These are phyloP conservation scores for Metschnikowia picachoensis DNA, from an alignment of 805 yeast genomes.

Conservation along the genomic window DNA sequence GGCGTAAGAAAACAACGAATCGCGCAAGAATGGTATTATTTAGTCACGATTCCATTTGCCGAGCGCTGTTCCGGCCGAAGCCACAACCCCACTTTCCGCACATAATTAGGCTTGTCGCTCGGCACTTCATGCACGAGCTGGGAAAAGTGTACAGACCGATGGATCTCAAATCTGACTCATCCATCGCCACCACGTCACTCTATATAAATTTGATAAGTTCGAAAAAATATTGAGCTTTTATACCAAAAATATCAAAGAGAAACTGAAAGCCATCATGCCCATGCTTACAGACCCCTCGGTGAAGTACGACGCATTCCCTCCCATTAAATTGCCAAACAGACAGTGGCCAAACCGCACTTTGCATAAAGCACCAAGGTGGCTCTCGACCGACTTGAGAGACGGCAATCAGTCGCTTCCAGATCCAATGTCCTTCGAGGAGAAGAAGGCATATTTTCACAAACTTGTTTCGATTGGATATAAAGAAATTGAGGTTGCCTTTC, in stretches of 20 bases:
- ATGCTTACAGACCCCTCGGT: constrained; percentile 54
- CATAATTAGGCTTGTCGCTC: constrained; percentile 1
- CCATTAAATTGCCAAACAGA: constrained; percentile 55
- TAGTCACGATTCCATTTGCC: neutral
- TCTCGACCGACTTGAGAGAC: constrained; percentile 78
- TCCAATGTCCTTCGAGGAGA: constrained; percentile 81
- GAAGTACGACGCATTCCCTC: constrained; percentile 57
- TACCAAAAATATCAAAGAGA: neutral
- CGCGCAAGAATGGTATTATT: no score
- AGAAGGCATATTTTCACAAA: constrained; percentile 64
- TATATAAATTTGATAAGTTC: no score
- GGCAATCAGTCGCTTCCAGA: constrained; percentile 85
- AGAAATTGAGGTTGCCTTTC: constrained; percentile 81
- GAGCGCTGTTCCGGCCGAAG: constrained; percentile 1
- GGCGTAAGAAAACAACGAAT: no score
- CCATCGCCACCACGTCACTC: neutral
- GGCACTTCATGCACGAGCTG: neutral
- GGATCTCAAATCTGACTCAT: constrained; percentile 3
- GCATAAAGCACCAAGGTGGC: constrained; percentile 71
- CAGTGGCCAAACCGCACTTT: constrained; percentile 66
- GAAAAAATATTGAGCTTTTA: neutral
- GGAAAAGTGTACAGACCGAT: constrained; percentile 4
- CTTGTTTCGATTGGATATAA: constrained; percentile 72
- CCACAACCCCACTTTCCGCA: constrained; percentile 5
- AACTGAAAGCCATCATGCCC: constrained; percentile 6